These are phyloP conservation scores for Phytophthora litchii DNA, from an alignment of 352 stramenopile species.

Conservation along the genomic window DNA sequence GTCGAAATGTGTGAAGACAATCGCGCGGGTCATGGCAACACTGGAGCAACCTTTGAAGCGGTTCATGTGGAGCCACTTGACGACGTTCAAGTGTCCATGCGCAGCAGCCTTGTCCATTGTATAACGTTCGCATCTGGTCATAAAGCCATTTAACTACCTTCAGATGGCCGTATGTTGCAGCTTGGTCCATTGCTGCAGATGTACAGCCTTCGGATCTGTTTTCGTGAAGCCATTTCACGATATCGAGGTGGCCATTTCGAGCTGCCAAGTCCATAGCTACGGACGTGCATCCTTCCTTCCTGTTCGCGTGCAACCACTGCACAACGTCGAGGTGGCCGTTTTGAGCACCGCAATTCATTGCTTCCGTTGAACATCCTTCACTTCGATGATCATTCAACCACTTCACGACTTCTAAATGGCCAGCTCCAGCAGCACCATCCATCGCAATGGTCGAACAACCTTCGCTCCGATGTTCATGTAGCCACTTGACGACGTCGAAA, in stretches of 20 bases:
- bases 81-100: constrained; percentile 11
- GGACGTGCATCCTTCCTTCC: constrained; percentile 19
- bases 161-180: constrained; percentile 13
- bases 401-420: constrained; percentile 18
- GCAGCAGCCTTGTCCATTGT: constrained; percentile 24
- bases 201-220: constrained; percentile 18
- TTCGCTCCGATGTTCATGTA: constrained; percentile 25
- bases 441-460: constrained; percentile 18
- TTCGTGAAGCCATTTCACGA: constrained; percentile 23
- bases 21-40: constrained; percentile 8
- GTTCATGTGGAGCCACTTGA: constrained; percentile 22
- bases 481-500: constrained; percentile 20
- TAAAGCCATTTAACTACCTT: constrained; percentile 24
- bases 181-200: constrained; percentile 17
- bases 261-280: constrained; percentile 15
- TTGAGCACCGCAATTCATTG: constrained; percentile 18
- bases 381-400: constrained; percentile 18
- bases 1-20: constrained; percentile 11
- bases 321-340: constrained; percentile 19
- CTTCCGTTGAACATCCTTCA: constrained; percentile 22
- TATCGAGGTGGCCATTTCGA: constrained; percentile 14
- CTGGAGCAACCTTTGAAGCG: constrained; percentile 14
- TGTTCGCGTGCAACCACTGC: constrained; percentile 20
- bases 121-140: constrained; percentile 6
- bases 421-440: constrained; percentile 12